Evolutionary conservation across 805 yeast genomes (phyloP).

Genomic region (Myxozyma neotropica): DNA sequence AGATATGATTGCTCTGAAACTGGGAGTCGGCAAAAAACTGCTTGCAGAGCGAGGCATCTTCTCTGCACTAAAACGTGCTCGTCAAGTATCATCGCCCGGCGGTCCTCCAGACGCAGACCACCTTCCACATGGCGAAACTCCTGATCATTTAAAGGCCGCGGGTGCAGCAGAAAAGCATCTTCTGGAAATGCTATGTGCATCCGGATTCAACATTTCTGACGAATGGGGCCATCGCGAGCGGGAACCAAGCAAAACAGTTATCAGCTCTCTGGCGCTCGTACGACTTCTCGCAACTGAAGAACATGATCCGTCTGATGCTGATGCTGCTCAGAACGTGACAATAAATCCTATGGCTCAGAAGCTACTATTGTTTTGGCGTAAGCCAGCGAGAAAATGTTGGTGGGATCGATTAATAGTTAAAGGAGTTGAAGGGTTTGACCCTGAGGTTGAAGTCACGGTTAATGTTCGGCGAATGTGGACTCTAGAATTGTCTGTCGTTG

Average conservation of each 20-base stretch:
- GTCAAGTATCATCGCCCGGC: conserved; percentile 8
- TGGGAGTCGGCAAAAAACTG: conserved; percentile 70
- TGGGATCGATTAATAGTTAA: conserved; percentile 62
- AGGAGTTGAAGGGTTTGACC: conserved; percentile 41
- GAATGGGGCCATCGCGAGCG: conserved; percentile 88
- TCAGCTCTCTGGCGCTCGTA: conserved; percentile 77
- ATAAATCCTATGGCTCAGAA: conserved; percentile 51
- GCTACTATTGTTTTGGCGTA: conserved; percentile 88
- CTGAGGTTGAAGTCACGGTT: conserved; percentile 55
- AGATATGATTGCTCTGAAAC: conserved; percentile 68
- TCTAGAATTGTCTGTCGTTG: conserved; percentile 84
- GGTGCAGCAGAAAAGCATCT: conserved; percentile 95
- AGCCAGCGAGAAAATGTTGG: conserved; percentile 99
- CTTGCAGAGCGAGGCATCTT: conserved; percentile 64
- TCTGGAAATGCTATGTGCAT: conserved; percentile 89
- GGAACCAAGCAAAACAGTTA: conserved; percentile 85
- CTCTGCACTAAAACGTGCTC: conserved; percentile 53
- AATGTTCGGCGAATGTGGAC: conserved; percentile 98
- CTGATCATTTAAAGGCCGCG: conserved; percentile 27
- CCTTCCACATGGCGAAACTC: conserved; percentile 26
- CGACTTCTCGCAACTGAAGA: conserved; percentile 42
- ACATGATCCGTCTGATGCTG: background rate
- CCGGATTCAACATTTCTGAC: conserved; percentile 71
- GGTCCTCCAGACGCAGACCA: background rate
- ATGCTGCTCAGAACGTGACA: background rate